Evolutionary conservation across 1,284 basidiomycete species (phyloP).

Genomic region (Polyporus tsugae): DNA sequence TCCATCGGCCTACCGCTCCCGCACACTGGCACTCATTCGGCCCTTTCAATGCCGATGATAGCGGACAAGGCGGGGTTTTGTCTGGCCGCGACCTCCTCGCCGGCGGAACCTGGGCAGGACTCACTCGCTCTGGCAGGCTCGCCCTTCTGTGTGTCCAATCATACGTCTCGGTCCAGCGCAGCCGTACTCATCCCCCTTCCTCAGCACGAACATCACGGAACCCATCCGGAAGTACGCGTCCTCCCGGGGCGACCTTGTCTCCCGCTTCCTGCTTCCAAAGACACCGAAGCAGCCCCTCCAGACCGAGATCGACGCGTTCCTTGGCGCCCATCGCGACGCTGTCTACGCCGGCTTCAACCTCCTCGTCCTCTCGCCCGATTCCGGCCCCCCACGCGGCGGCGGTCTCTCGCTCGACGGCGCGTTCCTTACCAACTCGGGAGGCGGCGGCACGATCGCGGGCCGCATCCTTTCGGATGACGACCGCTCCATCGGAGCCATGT

Average conservation of each 20-base stretch:
- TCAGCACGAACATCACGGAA: constrained; percentile 85
- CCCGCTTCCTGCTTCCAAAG: constrained; percentile 69
- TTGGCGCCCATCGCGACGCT: constrained; percentile 49
- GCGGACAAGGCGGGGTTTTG: constrained; percentile 53
- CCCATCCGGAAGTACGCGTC: constrained; percentile 52
- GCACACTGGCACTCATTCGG: constrained; percentile 68
- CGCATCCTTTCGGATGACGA: constrained; percentile 60
- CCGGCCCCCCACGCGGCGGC: constrained; percentile 23
- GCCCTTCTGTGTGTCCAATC: constrained; percentile 68
- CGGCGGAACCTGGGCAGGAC: constrained; percentile 83
- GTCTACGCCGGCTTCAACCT: constrained; percentile 82
- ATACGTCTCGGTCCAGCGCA: constrained; percentile 12
- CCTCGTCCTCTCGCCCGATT: constrained; percentile 55
- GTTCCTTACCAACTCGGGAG: constrained; percentile 74
- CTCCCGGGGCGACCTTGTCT: constrained; percentile 72
- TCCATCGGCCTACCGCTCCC: constrained; percentile 68
- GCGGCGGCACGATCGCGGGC: constrained; percentile 62
- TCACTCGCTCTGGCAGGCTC: constrained; percentile 67
- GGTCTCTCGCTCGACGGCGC: constrained; percentile 57
- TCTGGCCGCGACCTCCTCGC: constrained; percentile 77
- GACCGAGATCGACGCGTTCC: constrained; percentile 53
- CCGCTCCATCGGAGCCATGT: constrained; percentile 62
- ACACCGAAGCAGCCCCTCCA: constrained; percentile 50
- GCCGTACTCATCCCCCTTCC: constrained; percentile 22
- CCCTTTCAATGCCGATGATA: constrained; percentile 28